phyloP scores from a whole-genome alignment of 75 land plant genomes.

The Adiantum capillusveneris region DNA sequence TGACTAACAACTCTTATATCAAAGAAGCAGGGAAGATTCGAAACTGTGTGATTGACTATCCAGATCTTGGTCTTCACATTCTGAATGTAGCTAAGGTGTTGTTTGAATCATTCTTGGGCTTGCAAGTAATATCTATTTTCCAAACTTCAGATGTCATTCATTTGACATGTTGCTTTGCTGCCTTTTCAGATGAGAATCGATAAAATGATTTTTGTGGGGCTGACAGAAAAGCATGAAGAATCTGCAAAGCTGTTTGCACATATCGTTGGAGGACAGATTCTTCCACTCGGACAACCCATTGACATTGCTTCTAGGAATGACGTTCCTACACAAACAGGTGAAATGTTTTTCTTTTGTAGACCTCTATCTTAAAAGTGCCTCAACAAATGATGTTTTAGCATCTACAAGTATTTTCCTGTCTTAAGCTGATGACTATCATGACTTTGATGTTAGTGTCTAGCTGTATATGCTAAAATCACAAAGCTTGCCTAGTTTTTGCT shows the following conservation, averaged over 20 bases:
- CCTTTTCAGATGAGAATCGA: slow-evolving; percentile 64
- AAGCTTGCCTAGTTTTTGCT: too few relatives aligned
- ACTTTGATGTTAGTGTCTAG: too few relatives aligned
- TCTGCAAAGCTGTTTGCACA: slow-evolving; percentile 75
- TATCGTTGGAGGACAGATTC: slow-evolving; percentile 72
- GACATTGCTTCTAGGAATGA: not conserved
- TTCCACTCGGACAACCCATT: slow-evolving; percentile 36
- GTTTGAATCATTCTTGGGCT: too few relatives aligned
- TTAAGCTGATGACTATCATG: too few relatives aligned
- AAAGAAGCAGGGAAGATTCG: slow-evolving; percentile 22
- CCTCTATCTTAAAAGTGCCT: too few relatives aligned
- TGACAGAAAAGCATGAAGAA: slow-evolving; percentile 78
- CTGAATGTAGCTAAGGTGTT: slow-evolving; percentile 27
- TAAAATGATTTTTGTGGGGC: slow-evolving; percentile 83
- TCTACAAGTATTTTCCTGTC: too few relatives aligned
- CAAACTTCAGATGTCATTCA: too few relatives aligned
- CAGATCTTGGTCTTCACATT: slow-evolving; percentile 27
- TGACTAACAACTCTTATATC: slow-evolving; percentile 28
- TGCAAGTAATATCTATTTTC: too few relatives aligned
- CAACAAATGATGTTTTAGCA: too few relatives aligned
- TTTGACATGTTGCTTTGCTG: not conserved
- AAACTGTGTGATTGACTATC: slow-evolving; percentile 14
- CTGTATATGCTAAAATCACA: too few relatives aligned
- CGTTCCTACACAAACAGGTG: too few relatives aligned
- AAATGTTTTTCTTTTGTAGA: too few relatives aligned